phyloP scores from a whole-genome alignment of 495 filamentous ascomycete species.

The Aspergillus wentii region DNA sequence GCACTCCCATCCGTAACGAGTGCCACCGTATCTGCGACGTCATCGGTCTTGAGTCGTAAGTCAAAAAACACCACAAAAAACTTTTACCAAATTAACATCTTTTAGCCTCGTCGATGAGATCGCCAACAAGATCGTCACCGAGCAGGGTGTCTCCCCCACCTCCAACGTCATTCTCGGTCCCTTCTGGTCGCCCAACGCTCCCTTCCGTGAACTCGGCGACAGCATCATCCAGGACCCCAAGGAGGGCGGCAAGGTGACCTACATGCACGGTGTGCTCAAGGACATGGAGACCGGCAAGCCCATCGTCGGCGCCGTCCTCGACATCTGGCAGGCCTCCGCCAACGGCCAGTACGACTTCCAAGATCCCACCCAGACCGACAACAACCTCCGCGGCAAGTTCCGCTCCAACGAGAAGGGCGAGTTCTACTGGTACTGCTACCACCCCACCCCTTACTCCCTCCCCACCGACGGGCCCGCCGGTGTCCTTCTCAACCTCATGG shows the following conservation, averaged over 20 bases:
- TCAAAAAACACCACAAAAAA: conserved; percentile 6
- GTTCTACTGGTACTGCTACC: conserved; percentile 78
- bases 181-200: conserved; percentile 83
- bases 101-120: conserved; percentile 75
- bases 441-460: conserved; percentile 75
- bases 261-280: conserved; percentile 70
- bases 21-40: conserved; percentile 74
- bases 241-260: conserved; percentile 57
- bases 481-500: conserved; percentile 63
- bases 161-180: conserved; percentile 81
- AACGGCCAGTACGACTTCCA: conserved; percentile 92
- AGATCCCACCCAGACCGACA: conserved; percentile 70
- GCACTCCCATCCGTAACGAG: conserved; percentile 62
- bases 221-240: conserved; percentile 65
- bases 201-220: conserved; percentile 67
- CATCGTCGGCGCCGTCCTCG: conserved; percentile 66
- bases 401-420: conserved; percentile 67
- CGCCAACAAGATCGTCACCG: conserved; percentile 72
- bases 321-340: conserved; percentile 81
- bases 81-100: conserved; percentile 4
- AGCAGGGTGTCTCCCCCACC: conserved; percentile 65
- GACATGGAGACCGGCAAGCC: conserved; percentile 70
- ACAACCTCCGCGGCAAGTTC: conserved; percentile 85
- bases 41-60: conserved; percentile 75
- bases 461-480: conserved; percentile 72